Percentiles rank a stretch among this genome's conserved stretches.
Conservation (phyloP, 306 rosid species). For the Trichosanthes truncata region DNA sequence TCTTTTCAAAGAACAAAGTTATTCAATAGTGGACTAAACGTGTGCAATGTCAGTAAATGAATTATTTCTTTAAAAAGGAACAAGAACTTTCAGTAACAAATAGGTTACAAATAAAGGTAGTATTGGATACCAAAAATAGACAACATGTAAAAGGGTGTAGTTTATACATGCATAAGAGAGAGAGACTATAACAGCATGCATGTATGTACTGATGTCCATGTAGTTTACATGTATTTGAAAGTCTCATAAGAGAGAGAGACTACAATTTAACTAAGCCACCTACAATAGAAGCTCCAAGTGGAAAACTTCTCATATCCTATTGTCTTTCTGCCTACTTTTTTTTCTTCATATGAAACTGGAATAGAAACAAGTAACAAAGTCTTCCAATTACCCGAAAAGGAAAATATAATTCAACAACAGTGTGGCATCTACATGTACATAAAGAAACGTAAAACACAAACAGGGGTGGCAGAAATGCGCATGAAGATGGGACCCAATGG, state of each 20-base stretch:
- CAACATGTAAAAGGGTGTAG: background rate
- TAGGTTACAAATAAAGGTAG: background rate
- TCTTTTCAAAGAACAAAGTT: no score
- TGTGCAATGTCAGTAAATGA: background rate
- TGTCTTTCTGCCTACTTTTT: background rate
- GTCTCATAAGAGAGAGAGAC: background rate
- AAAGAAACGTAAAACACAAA: background rate
- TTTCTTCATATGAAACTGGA: background rate
- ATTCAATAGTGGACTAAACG: background rate
- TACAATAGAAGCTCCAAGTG: background rate
- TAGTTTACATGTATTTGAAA: no score
- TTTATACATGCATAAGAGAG: no score
- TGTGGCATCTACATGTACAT: no score
- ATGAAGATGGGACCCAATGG: background rate
- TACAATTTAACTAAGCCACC: background rate
- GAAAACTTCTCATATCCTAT: background rate
- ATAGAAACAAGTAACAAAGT: background rate
- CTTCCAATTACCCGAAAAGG: background rate
- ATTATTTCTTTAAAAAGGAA: background rate
- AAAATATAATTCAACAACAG: no score
- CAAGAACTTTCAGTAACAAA: background rate
- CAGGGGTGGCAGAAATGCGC: background rate
- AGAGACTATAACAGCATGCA: no score
- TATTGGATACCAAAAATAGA: background rate
- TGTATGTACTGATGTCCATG: no score